phyloP scores from a whole-genome alignment of 352 stramenopile genomes.

The Phytophthora agathidicida region DNA sequence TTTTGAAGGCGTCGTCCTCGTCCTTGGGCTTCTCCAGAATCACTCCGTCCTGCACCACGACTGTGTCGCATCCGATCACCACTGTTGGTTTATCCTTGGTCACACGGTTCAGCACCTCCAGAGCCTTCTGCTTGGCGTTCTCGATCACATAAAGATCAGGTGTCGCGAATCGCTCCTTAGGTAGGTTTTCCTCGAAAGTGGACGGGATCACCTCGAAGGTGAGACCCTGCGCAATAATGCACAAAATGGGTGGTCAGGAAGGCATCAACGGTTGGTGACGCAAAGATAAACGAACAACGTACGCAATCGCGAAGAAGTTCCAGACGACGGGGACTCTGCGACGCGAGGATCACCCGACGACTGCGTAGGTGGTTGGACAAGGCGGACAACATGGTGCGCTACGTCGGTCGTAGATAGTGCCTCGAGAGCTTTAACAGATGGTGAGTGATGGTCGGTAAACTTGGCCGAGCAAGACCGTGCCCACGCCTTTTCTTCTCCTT shows the following conservation, averaged over 20 bases:
- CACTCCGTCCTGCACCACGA: constrained; percentile 83
- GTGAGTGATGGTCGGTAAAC: too few species aligned
- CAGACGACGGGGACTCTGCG: constrained; percentile 78
- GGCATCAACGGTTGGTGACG: background rate
- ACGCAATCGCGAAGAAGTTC: constrained; percentile 80
- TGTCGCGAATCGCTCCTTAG: constrained; percentile 69
- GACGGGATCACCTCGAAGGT: constrained; percentile 81
- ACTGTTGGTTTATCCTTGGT: constrained; percentile 35
- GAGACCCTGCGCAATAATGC: constrained; percentile 49
- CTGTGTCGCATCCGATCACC: constrained; percentile 89
- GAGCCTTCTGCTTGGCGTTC: constrained; percentile 80
- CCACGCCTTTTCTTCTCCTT: too few species aligned
- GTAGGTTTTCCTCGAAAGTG: constrained; percentile 83
- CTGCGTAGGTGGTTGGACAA: constrained; percentile 48
- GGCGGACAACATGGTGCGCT: constrained; percentile 65
- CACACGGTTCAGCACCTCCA: constrained; percentile 68
- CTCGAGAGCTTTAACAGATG: too few species aligned
- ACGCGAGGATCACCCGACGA: constrained; percentile 75
- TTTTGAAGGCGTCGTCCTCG: constrained; percentile 79
- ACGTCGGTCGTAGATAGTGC: too few species aligned
- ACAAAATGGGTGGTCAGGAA: background rate
- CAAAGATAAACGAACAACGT: constrained; percentile 11
- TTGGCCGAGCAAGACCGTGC: too few species aligned
- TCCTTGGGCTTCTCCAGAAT: constrained; percentile 92
- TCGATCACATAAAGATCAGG: constrained; percentile 80